A percentile compares a stretch with the other conserved stretches of the same genome.
phyloP scores from a whole-genome alignment of 768 basidiomycete species.

The Boletus reticuloceps region DNA sequence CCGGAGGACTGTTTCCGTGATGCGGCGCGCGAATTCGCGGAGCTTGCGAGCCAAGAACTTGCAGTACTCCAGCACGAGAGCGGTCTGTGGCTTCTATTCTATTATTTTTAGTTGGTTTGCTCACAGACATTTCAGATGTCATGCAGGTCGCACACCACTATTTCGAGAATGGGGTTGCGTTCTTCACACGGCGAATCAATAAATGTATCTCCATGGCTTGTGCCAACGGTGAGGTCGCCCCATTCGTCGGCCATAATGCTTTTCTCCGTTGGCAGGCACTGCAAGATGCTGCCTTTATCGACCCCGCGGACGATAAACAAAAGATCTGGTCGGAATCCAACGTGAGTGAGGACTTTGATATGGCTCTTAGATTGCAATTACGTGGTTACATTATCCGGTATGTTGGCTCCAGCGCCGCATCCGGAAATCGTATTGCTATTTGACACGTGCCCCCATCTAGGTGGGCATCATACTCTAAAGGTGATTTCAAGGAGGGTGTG shows the following conservation, averaged over 20 bases:
- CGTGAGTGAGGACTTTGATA: constrained; percentile 70
- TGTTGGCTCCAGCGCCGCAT: constrained; percentile 1
- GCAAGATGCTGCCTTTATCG: constrained; percentile 79
- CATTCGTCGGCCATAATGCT: constrained; percentile 86
- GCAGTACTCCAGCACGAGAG: constrained; percentile 91
- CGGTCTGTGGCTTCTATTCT: constrained; percentile 46
- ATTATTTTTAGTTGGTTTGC: background rate
- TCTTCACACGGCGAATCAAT: constrained; percentile 87
- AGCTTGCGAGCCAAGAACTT: constrained; percentile 59
- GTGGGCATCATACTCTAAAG: constrained; percentile 81
- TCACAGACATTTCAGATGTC: constrained; percentile 51
- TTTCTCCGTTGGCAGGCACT: constrained; percentile 89
- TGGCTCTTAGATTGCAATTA: constrained; percentile 57
- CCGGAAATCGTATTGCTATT: background rate
- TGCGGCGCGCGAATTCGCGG: constrained; percentile 80
- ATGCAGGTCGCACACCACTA: constrained; percentile 90
- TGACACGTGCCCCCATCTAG: constrained; percentile 20
- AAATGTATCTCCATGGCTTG: constrained; percentile 76
- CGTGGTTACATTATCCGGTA: constrained; percentile 70
- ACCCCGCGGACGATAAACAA: constrained; percentile 54
- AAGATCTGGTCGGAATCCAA: constrained; percentile 68
- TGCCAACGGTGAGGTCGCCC: constrained; percentile 74
- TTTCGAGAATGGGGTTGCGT: constrained; percentile 88
- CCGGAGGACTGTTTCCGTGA: constrained; percentile 91
- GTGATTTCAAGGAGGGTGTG: constrained; percentile 90